Evolutionary conservation across 768 basidiomycete species (phyloP), one percentile per base, ranked within the genome.

Genomic region (Coprinopsis cinerea): DNA sequence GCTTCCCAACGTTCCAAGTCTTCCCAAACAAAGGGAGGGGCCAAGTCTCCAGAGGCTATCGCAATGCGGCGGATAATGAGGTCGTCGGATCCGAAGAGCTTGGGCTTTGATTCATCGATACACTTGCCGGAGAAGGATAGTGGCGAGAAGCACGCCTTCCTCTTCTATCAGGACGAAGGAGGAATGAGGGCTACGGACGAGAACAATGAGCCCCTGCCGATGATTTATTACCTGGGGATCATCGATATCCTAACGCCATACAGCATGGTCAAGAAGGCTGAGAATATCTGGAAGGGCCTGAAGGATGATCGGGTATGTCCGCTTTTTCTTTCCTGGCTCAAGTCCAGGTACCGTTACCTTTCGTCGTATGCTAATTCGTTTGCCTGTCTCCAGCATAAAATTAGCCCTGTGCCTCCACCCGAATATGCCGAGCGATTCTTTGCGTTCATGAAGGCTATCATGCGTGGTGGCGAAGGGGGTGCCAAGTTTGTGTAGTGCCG

Each of bases 231-330:
- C 65, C 73, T 97, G 7, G 95, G 96, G 20, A 79, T 99, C 47
- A 99, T 99, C 60, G 96, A 99, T 66, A 98, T 97, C 55, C 69
- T 94, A 52, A 98, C 96, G 22, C 95, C 94, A 1, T 99, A 91
- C 64, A 79, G 74, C 17, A 56, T 64, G 17, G 57, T 77, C 53
- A 99, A 99, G 76, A 82, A 80, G 63, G 48, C 85, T 17, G 96
- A 99, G 66, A 85, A 90, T 65, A 72, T 91, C 50, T 98, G 92
- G 90, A 95, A 96, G 70, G 90, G 92, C 23, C 65, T 96, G 58
- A 77, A 75, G 10, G 85, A 87, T 27, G 93, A 96, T 72, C 70
- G 87, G 57, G 94, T 96, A 58, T 64, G 92, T 81, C n/a, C n/a
- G n/a, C 0, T n/a, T 49, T 54, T 46, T 36, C 23, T 45, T 22